A percentile compares a stretch with the other conserved stretches of the same genome.
Evolutionary conservation across 148 eudicot genomes (phyloP).

Genomic region (Arctostaphylos glauca): DNA sequence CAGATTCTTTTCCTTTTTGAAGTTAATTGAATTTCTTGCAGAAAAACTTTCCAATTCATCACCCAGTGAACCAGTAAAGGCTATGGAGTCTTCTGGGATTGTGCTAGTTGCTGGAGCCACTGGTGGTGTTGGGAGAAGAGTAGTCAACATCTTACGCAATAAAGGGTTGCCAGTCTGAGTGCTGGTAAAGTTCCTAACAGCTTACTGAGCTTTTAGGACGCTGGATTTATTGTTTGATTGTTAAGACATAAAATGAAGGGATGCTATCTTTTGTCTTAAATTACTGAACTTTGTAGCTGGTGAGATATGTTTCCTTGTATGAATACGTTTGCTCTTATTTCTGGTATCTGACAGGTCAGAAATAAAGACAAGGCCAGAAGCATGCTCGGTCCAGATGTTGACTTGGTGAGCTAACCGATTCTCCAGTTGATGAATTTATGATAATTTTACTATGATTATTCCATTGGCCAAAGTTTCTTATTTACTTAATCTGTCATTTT

Average conservation of each 20-base stretch:
- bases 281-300: neutral
- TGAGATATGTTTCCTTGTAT: neutral
- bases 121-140: conserved; percentile 98
- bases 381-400: conserved; percentile 85
- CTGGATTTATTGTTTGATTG: neutral
- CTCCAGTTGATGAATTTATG: neutral
- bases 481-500: neutral
- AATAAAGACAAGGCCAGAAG: conserved; percentile 92
- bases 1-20: conserved; percentile 14
- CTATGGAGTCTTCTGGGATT: conserved; percentile 76
- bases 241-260: neutral
- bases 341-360: conserved; percentile 59
- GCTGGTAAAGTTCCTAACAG: conserved; percentile 43
- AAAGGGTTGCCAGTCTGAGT: conserved; percentile 77
- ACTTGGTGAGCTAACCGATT: conserved; percentile 55
- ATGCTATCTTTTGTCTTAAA: neutral
- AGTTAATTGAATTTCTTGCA: conserved; percentile 74
- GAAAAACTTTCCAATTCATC: conserved; percentile 66
- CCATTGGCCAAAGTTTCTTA: neutral
- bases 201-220: neutral
- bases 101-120: conserved; percentile 90
- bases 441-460: neutral
- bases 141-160: conserved; percentile 69
- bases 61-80: conserved; percentile 52
- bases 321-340: neutral